Conservation (phyloP, 2,329 filamentous ascomycete species). For the Ilyonectria robusta region DNA sequence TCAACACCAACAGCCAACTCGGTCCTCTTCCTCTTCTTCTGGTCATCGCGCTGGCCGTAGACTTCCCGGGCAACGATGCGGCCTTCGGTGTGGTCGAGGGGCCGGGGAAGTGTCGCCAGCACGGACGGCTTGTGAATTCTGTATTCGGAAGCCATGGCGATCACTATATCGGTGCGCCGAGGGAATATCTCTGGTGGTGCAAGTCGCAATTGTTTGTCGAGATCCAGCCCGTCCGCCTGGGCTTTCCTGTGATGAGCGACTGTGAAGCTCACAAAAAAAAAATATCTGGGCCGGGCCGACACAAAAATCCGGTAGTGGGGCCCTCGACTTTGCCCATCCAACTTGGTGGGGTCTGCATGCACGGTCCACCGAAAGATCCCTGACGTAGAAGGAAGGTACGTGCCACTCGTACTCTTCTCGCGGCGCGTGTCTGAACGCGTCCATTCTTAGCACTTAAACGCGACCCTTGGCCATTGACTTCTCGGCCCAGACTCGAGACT, state of each 20-base stretch:
- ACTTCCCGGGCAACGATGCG: conserved; percentile 73
- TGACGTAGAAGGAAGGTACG: conserved; percentile 41
- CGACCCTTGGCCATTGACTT: conserved; percentile 35
- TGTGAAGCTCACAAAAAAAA: conserved; percentile 54
- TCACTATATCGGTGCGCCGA: conserved; percentile 13
- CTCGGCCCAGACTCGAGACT: conserved; percentile 23
- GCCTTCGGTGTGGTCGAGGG: conserved; percentile 66
- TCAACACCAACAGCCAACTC: conserved; percentile 76
- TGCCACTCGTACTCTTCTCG: conserved; percentile 28
- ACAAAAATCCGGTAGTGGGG: conserved; percentile 55
- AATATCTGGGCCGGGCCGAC: conserved; percentile 50
- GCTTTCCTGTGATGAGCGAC: conserved; percentile 35
- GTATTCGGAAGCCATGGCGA: conserved; percentile 70
- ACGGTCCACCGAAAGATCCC: conserved; percentile 32
- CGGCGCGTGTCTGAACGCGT: conserved; percentile 45
- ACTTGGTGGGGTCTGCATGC: conserved; percentile 37
- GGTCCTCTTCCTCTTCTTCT: conserved; percentile 73
- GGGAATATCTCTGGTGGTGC: conserved; percentile 30
- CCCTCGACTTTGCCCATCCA: conserved; percentile 7
- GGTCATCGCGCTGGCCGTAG: conserved; percentile 69
- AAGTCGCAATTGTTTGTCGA: conserved; percentile 40
- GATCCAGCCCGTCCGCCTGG: conserved; percentile 32
- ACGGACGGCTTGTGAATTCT: conserved; percentile 76
- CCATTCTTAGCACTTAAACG: conserved; percentile 43
- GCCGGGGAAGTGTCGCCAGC: conserved; percentile 71